Evolutionary conservation across 768 basidiomycete genomes (phyloP).

Genomic region (Cubamyces lactineus): DNA sequence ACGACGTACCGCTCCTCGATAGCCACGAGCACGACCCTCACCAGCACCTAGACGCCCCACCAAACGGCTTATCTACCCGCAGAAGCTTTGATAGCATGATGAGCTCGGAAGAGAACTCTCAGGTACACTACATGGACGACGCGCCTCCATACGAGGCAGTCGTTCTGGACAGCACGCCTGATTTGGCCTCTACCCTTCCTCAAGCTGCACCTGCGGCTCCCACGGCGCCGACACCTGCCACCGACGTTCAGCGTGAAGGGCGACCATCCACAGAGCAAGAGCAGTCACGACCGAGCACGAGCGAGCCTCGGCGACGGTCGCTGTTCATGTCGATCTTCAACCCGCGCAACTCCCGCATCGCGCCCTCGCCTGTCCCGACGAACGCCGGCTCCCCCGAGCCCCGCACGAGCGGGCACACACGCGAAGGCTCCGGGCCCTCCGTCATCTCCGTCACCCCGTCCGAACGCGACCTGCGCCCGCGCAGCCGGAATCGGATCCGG

Average conservation of each 20-base stretch:
- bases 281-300: slow-evolving; percentile 5
- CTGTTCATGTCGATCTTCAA: slow-evolving; percentile 31
- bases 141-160: slow-evolving; percentile 66
- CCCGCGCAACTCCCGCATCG: slow-evolving; percentile 18
- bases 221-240: not conserved
- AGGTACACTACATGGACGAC: slow-evolving; percentile 52
- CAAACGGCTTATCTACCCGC: slow-evolving; percentile 7
- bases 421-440: slow-evolving; percentile 29
- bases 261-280: slow-evolving; percentile 11
- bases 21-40: slow-evolving; percentile 26
- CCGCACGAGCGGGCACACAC: slow-evolving; percentile 25
- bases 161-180: slow-evolving; percentile 36
- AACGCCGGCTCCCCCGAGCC: slow-evolving; percentile 15
- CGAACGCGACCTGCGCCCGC: slow-evolving; percentile 16
- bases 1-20: slow-evolving; percentile 48
- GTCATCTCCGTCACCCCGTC: slow-evolving; percentile 32
- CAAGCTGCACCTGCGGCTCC: slow-evolving; percentile 8
- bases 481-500: slow-evolving; percentile 34
- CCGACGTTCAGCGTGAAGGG: not conserved
- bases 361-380: slow-evolving; percentile 12
- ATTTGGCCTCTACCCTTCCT: not conserved
- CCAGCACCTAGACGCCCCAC: slow-evolving; percentile 6
- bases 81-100: slow-evolving; percentile 26
- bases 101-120: slow-evolving; percentile 35
- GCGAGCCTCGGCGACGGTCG: slow-evolving; percentile 20